Evolutionary conservation across 2,329 filamentous ascomycete genomes (phyloP).

Genomic region (Cadophora malorum): DNA sequence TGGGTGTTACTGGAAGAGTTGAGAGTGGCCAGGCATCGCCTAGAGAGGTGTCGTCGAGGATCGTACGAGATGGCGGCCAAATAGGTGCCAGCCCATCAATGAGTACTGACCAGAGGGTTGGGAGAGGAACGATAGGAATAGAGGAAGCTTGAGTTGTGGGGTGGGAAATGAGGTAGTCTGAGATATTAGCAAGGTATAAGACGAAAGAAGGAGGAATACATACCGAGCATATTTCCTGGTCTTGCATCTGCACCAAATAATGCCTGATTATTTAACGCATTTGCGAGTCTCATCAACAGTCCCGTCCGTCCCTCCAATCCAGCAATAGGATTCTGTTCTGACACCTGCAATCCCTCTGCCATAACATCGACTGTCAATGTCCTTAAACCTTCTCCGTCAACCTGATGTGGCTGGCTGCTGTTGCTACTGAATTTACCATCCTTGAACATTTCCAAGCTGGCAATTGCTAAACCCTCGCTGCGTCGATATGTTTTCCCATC

Average conservation of each 20-base stretch:
- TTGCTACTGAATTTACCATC: constrained; percentile 86
- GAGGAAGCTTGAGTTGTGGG: constrained; percentile 88
- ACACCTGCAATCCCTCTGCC: constrained; percentile 84
- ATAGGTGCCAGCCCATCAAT: constrained; percentile 87
- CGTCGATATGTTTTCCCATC: constrained; percentile 82
- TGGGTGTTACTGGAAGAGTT: constrained; percentile 67
- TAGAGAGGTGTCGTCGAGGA: constrained; percentile 84
- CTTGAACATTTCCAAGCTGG: constrained; percentile 90
- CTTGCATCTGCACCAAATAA: constrained; percentile 85
- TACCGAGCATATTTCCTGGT: constrained; percentile 94
- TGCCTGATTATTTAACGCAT: constrained; percentile 78
- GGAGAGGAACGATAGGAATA: constrained; percentile 83
- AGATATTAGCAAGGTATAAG: constrained; percentile 33
- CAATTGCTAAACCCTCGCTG: constrained; percentile 85
- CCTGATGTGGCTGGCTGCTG: constrained; percentile 80
- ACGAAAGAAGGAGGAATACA: constrained; percentile 40
- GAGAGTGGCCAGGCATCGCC: constrained; percentile 95
- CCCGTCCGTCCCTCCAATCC: constrained; percentile 85
- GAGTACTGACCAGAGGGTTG: constrained; percentile 88
- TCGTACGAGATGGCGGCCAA: constrained; percentile 87
- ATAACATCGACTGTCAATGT: constrained; percentile 76
- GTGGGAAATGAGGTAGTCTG: constrained; percentile 92
- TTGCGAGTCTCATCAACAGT: constrained; percentile 75
- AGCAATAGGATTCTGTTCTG: constrained; percentile 78
- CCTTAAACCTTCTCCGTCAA: constrained; percentile 82